Conservation (phyloP, 768 basidiomycete genomes). For the Suillus bovinus region DNA sequence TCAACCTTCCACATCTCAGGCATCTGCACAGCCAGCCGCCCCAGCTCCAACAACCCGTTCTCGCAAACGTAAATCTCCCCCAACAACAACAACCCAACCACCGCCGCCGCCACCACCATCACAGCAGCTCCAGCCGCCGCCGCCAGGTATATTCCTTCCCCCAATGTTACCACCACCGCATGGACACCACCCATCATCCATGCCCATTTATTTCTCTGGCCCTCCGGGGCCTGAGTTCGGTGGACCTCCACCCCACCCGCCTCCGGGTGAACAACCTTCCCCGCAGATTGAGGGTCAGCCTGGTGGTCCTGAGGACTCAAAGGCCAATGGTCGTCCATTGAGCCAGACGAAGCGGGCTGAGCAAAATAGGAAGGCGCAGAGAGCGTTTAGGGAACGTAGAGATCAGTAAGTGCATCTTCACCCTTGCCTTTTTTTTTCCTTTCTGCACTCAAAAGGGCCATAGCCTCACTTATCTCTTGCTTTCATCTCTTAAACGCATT, state of each 20-base stretch:
- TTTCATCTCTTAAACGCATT: constrained; percentile 1
- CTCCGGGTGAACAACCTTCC: constrained; percentile 27
- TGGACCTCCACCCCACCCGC: constrained; percentile 28
- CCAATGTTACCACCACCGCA: constrained; percentile 21
- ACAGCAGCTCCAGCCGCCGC: constrained; percentile 20
- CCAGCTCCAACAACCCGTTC: constrained; percentile 28
- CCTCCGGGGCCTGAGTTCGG: constrained; percentile 32
- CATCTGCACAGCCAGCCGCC: constrained; percentile 11
- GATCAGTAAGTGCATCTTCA: constrained; percentile 64
- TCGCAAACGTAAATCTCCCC: constrained; percentile 73
- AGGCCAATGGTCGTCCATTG: constrained; percentile 50
- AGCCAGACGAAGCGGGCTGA: constrained; percentile 88
- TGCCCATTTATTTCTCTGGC: constrained; percentile 20
- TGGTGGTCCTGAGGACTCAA: constrained; percentile 13
- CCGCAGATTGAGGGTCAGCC: constrained; percentile 27
- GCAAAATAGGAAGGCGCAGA: constrained; percentile 92
- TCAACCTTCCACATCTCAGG: constrained; percentile 19
- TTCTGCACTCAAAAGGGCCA: background rate
- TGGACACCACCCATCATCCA: constrained; percentile 34
- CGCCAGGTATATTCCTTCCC: constrained; percentile 5
- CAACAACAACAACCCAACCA: constrained; percentile 32
- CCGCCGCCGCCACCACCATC: constrained; percentile 15
- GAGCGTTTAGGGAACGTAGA: constrained; percentile 86
- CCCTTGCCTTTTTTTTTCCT: constrained; percentile 8
- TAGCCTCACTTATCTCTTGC: background rate